Percentiles rank a stretch among this genome's conserved stretches.
phyloP scores from a whole-genome alignment of 495 filamentous ascomycete species.

The Tuber aestivum region DNA sequence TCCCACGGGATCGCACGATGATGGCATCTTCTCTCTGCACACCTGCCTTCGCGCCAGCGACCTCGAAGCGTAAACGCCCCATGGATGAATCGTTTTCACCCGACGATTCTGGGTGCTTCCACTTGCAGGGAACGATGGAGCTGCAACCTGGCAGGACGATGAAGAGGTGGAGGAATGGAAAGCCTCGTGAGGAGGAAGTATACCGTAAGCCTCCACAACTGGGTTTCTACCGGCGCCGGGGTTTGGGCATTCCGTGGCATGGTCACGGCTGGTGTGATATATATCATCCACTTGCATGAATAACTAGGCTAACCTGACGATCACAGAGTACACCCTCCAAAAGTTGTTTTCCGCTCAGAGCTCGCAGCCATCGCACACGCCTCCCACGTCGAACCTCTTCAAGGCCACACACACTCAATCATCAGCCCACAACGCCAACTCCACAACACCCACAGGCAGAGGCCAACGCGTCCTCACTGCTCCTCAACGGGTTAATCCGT shows the following conservation, averaged over 20 bases:
- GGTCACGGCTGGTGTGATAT: not conserved
- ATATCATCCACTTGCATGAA: not conserved
- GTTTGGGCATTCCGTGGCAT: not conserved
- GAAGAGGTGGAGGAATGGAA: constrained; percentile 36
- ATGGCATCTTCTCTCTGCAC: not conserved
- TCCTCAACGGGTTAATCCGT: constrained; percentile 17
- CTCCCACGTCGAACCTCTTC: not conserved
- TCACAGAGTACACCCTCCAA: constrained; percentile 30
- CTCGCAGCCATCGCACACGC: constrained; percentile 8
- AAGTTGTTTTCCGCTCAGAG: constrained; percentile 33
- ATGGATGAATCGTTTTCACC: not conserved
- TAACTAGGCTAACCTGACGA: not conserved
- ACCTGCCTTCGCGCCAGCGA: not conserved
- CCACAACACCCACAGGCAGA: not conserved
- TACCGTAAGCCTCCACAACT: constrained; percentile 22
- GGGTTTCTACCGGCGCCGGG: not conserved
- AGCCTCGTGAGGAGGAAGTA: constrained; percentile 33
- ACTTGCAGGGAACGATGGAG: constrained; percentile 10
- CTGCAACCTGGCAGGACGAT: constrained; percentile 30
- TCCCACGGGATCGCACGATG: not conserved
- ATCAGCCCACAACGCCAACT: constrained; percentile 11
- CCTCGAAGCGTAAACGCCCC: not conserved
- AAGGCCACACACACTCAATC: constrained; percentile 15
- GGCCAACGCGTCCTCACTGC: not conserved
- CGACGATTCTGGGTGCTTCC: not conserved